Base-by-base conservation (phyloP, 2,329 filamentous ascomycete genomes). In the Venturia nashicola region DNA sequence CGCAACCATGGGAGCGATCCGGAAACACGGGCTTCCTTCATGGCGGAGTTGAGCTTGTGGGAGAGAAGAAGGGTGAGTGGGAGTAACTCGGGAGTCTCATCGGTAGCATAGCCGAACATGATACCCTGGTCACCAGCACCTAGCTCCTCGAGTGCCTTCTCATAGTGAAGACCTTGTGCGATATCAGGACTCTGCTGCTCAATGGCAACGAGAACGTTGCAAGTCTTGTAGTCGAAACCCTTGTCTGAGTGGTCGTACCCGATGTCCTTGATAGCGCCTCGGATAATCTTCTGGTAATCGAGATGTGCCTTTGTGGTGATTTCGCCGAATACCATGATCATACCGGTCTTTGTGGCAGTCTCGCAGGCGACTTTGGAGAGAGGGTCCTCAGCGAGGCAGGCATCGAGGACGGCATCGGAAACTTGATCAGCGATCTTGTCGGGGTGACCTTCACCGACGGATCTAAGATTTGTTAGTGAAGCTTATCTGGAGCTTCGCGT, bases 221-320 rank as follows among this genome's bases (percentile, higher is more conserved):
- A 93, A 71, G 94, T 99, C 88, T 97, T 97, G 91, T 97, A 96
- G 83, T 99, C 94, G 80, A 99, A 99, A 68, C 94, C 94, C 87
- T 99, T 99, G 73, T 85, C 83, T 64, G 94, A 97, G 79, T 89
- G 86, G 81, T 99, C 94, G 81, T 97, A 99, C 73, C 94, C 94
- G 75, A 99, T 99, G 76, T 96, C 93, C 86, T 96, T 93, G 86
- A 99, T 91, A 76, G 92, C 86, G 69, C 87, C 80, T 78, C 94
- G 93, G 78, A 99, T 91, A 73, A 97, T 84, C 83, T 92, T 96
- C 80, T 99, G 94, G 88, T 97, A 99, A 84, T 99, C 94, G 72
- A 97, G 82, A 71, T 82, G 84, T 79, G 93, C 87, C 83, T 96
- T 94, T 82, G 94, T 97, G 79, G 91, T 95, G 79, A 99, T 99